These are phyloP conservation scores for Trichophyton simii DNA, from an alignment of 2,329 filamentous ascomycete genomes.

Conservation along the genomic window DNA sequence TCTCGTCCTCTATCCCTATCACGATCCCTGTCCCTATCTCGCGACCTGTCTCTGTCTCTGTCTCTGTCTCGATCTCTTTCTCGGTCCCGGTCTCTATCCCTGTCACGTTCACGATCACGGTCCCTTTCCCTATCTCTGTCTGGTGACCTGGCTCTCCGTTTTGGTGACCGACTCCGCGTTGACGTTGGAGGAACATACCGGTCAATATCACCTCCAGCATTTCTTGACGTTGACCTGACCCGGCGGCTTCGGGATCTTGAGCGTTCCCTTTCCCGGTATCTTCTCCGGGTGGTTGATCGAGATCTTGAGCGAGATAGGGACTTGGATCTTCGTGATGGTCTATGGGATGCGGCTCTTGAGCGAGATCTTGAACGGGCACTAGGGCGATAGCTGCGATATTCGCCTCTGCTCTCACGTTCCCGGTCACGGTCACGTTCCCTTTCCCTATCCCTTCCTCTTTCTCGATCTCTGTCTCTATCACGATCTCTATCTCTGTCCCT, in stretches of 20 bases:
- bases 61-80: constrained; percentile 23
- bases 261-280: constrained; percentile 10
- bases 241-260: constrained; percentile 14
- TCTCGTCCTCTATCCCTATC: not conserved
- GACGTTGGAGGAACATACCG: constrained; percentile 33
- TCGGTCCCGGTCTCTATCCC: constrained; percentile 18
- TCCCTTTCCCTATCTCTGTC: constrained; percentile 17
- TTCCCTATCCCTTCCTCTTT: constrained; percentile 10
- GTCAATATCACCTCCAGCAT: constrained; percentile 28
- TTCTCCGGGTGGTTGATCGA: constrained; percentile 14
- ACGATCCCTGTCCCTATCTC: not conserved
- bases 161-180: constrained; percentile 30
- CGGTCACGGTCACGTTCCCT: constrained; percentile 12
- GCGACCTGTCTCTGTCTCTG: constrained; percentile 27
- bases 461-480: constrained; percentile 7
- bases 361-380: constrained; percentile 15
- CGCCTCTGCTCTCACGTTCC: constrained; percentile 12
- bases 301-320: constrained; percentile 15
- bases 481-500: constrained; percentile 7
- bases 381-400: constrained; percentile 17
- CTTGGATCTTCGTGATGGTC: constrained; percentile 11
- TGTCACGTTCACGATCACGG: constrained; percentile 9
- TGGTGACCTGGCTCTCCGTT: constrained; percentile 27
- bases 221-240: constrained; percentile 23
- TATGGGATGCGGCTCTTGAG: constrained; percentile 16